Base-by-base conservation (phyloP, 2,329 filamentous ascomycete genomes). In the Colletotrichum plurivorum region DNA sequence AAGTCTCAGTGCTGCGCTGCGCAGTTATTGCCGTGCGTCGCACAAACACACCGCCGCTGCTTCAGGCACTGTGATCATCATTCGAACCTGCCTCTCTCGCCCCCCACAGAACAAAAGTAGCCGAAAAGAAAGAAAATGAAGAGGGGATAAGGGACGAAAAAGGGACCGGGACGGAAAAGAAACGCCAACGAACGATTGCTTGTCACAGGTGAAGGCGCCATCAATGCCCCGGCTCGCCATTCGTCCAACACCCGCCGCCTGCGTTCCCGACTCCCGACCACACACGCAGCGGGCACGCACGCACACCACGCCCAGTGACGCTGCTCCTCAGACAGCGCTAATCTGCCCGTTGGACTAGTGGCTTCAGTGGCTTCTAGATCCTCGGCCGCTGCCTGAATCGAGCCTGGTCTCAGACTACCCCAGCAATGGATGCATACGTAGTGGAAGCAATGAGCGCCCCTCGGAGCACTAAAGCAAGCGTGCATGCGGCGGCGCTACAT, bases 301-400 rank as follows among this genome's bases (percentile, higher is more conserved):
- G 27, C 18, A 51, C 18, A 52, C 58, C 58, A 61, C 20, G 27
- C 54, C 43, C 43, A 48, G 25, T 18, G 22, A 20, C 41, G 43
- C 43, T 36, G 43, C 41, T n/a, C 27, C 39, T 36, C 49, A 25
- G 18, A 25, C 39, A 57, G 39, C 65, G 65, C 66, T 60, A 60
- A 69, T 60, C 67, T 56, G 56, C 56, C 67, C 56, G 67, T 48
- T 36, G n/a, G 25, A 31, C 67, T 69, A 67, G 67, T 69, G 67
- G 62, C 67, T 56, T 69, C 39, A 61, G 43, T 67, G 62, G 67
- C 56, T 69, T 69, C 67, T 61, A 69, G 67, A 69, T 69, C 67
- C 45, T 46, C 67, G 67, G 62, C 51, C 55, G 67, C 55, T 31
- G 56, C 66, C 62, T 66, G 55, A 55, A 52, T 52, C 55, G 22